phyloP scores from a whole-genome alignment of 2,329 filamentous ascomycete species.

The Alternaria hordeiaustralica region DNA sequence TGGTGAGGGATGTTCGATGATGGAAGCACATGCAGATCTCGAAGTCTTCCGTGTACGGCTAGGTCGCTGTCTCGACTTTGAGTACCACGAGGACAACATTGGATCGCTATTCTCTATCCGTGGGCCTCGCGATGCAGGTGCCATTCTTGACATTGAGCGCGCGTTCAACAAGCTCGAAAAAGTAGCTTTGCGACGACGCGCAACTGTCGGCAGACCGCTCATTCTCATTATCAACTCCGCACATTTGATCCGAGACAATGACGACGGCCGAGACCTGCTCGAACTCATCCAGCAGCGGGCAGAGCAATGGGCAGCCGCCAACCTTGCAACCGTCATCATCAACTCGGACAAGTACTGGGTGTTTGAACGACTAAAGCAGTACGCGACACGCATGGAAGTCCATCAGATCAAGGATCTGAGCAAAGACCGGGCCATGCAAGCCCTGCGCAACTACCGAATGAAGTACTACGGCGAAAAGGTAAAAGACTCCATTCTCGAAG shows the following conservation, averaged over 20 bases:
- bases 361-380: slow-evolving; percentile 90
- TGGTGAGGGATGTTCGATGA: slow-evolving; percentile 89
- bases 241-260: slow-evolving; percentile 88
- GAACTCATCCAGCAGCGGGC: slow-evolving; percentile 95
- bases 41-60: slow-evolving; percentile 94
- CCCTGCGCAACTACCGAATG: slow-evolving; percentile 78
- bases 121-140: slow-evolving; percentile 88
- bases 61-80: slow-evolving; percentile 92
- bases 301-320: slow-evolving; percentile 93
- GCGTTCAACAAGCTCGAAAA: slow-evolving; percentile 99
- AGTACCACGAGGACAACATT: slow-evolving; percentile 98
- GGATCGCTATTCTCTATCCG: slow-evolving; percentile 94
- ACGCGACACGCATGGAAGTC: slow-evolving; percentile 94
- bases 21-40: slow-evolving; percentile 92
- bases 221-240: slow-evolving; percentile 95
- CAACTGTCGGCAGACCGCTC: slow-evolving; percentile 69
- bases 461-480: slow-evolving; percentile 75
- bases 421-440: slow-evolving; percentile 76
- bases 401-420: slow-evolving; percentile 83
- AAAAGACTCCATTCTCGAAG: slow-evolving; percentile 64
- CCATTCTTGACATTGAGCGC: slow-evolving; percentile 91
- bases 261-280: slow-evolving; percentile 89
- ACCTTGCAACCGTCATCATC: slow-evolving; percentile 89
- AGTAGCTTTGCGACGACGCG: slow-evolving; percentile 77
- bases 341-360: slow-evolving; percentile 99